Percentiles rank a stretch among this genome's conserved stretches.
Evolutionary conservation across 1,139 yeast genomes (phyloP).

Genomic region (Hanseniaspora gamundiae): DNA sequence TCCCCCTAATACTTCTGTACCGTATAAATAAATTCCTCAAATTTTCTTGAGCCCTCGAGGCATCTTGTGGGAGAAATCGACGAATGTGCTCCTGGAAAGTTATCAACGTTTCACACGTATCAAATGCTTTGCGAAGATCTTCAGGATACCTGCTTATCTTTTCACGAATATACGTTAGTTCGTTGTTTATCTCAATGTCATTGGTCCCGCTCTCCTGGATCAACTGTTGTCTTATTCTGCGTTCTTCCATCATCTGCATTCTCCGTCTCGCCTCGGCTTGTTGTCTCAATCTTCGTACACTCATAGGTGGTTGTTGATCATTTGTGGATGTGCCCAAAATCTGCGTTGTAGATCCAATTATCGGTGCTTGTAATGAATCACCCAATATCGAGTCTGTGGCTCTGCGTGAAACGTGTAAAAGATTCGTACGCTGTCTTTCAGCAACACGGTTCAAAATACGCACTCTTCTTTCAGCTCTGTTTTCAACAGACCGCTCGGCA

Average conservation of each 20-base stretch:
- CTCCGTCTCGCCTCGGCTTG: neutral
- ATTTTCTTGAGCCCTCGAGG: neutral
- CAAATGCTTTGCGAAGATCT: neutral
- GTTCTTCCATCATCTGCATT: neutral
- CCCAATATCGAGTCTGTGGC: slow-evolving; percentile 6
- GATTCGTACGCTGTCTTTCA: neutral
- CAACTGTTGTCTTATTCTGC: neutral
- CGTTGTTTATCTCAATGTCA: neutral
- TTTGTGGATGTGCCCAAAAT: neutral
- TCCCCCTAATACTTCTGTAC: slow-evolving; percentile 2
- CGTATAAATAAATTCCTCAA: slow-evolving; percentile 3
- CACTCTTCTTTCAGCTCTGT: neutral
- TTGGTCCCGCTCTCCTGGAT: neutral
- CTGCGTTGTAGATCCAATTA: neutral
- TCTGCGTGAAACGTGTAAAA: slow-evolving; percentile 4
- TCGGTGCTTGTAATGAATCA: neutral
- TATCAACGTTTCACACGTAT: neutral
- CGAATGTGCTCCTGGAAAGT: slow-evolving; percentile 1
- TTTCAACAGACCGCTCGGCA: neutral
- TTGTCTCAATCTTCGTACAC: neutral
- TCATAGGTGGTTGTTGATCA: neutral
- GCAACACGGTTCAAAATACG: neutral
- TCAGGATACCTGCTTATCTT: slow-evolving; percentile 4
- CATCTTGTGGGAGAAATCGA: slow-evolving; percentile 1
- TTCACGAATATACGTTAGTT: neutral